Evolutionary conservation across 139 green algal genomes (phyloP).

Genomic region (Chlamydomonas incerta): DNA sequence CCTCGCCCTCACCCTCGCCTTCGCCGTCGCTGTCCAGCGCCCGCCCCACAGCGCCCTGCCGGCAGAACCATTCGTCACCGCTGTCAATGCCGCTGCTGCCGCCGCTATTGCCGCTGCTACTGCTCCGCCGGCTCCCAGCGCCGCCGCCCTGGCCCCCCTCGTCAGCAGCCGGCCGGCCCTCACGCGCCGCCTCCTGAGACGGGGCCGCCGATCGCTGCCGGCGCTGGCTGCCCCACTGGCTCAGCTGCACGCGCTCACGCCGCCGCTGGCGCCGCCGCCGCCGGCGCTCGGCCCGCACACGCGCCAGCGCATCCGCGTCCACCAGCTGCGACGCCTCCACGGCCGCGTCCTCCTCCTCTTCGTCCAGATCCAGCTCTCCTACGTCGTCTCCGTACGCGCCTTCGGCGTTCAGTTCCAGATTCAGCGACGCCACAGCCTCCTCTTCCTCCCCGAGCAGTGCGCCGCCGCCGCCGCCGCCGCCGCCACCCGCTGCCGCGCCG

Average conservation of each 20-base stretch:
- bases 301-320: conserved; percentile 7
- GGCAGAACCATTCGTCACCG: not conserved
- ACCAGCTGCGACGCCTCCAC: conserved; percentile 9
- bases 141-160: not conserved
- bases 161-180: not conserved
- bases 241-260: not conserved
- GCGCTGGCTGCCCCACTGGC: not conserved
- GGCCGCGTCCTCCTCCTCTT: not conserved
- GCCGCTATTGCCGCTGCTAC: not conserved
- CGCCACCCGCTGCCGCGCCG: not conserved
- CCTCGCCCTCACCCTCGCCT: not conserved
- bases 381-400: not conserved
- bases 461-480: no score
- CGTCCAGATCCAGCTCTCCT: not conserved
- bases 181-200: not conserved
- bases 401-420: not conserved
- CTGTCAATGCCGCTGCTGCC: not conserved
- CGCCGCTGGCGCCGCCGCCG: conserved; percentile 3
- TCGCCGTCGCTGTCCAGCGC: not conserved
- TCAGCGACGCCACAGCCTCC: not conserved
- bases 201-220: not conserved
- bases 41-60: no score
- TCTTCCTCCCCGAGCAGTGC: no score
- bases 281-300: not conserved
- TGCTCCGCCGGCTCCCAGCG: not conserved